These are phyloP conservation scores for Epichloe uncinata DNA, from an alignment of 2,329 filamentous ascomycete species.

Conservation along the genomic window DNA sequence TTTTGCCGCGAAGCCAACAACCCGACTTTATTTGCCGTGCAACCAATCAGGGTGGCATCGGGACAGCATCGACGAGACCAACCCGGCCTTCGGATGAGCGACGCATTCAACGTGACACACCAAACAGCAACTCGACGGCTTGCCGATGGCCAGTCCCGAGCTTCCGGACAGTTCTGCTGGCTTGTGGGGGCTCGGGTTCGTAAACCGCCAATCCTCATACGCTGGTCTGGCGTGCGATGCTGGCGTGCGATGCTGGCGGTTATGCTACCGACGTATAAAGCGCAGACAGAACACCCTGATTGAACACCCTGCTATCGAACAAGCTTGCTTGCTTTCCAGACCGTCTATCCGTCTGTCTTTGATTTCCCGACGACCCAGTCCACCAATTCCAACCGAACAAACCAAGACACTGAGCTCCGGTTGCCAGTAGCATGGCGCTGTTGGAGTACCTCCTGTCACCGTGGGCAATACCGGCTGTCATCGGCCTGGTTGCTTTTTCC, in stretches of 20 bases:
- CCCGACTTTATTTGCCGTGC: too few species aligned
- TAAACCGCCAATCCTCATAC: background rate
- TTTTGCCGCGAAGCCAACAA: too few species aligned
- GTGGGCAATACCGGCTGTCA: constrained; percentile 32
- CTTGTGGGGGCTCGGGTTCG: background rate
- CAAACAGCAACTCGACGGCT: background rate
- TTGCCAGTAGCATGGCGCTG: constrained; percentile 15
- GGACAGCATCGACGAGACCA: too few species aligned
- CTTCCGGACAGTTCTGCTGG: background rate
- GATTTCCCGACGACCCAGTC: background rate
- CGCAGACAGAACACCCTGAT: background rate
- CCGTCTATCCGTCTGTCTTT: too few species aligned
- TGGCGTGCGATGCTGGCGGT: background rate
- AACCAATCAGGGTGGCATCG: too few species aligned
- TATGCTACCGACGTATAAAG: background rate
- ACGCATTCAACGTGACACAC: too few species aligned
- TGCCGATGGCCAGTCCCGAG: background rate
- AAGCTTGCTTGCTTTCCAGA: too few species aligned
- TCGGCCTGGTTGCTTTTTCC: constrained; percentile 35
- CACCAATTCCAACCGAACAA: too few species aligned
- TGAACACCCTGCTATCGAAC: background rate
- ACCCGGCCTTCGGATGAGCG: too few species aligned
- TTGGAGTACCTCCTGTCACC: constrained; percentile 24
- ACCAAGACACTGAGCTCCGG: too few species aligned
- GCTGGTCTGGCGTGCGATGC: background rate